Evolutionary conservation across 2,329 filamentous ascomycete genomes (phyloP).

Genomic region (Bretziella fagacearum): DNA sequence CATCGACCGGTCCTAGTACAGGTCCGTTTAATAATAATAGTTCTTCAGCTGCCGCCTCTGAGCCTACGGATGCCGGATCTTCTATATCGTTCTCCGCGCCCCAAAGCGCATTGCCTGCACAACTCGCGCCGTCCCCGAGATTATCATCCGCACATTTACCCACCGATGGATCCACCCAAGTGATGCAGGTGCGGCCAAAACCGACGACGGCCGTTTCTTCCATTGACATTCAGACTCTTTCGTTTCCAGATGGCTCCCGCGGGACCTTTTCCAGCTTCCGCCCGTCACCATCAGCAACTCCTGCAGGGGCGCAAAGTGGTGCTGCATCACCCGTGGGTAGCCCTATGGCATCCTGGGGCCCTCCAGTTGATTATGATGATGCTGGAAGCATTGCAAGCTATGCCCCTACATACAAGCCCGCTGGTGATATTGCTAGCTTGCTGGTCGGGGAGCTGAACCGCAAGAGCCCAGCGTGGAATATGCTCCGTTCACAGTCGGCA

Average conservation of each 20-base stretch:
- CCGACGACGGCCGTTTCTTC: conserved; percentile 76
- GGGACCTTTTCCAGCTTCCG: conserved; percentile 39
- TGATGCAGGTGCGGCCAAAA: conserved; percentile 29
- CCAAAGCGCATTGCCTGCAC: background rate
- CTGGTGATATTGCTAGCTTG: conserved; percentile 65
- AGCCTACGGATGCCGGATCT: background rate
- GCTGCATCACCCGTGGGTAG: conserved; percentile 24
- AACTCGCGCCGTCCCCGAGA: background rate
- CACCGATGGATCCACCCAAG: conserved; percentile 15
- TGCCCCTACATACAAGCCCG: conserved; percentile 43
- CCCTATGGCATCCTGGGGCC: background rate
- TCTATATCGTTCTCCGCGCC: background rate
- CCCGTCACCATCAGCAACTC: conserved; percentile 23
- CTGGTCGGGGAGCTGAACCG: conserved; percentile 53
- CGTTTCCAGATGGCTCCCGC: conserved; percentile 51
- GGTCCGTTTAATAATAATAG: background rate
- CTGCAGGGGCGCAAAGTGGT: conserved; percentile 23
- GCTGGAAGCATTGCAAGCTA: conserved; percentile 49
- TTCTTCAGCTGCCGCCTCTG: too few relatives aligned
- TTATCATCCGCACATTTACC: background rate
- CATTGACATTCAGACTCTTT: conserved; percentile 62
- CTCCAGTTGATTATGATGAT: conserved; percentile 36
- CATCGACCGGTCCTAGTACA: background rate
- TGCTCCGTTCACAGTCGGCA: conserved; percentile 46
- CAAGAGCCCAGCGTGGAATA: conserved; percentile 50